A percentile compares a stretch with the other conserved stretches of the same genome.
Evolutionary conservation across 78 protist genomes (phyloP).

Genomic region (Dictyostelium purpureum): DNA sequence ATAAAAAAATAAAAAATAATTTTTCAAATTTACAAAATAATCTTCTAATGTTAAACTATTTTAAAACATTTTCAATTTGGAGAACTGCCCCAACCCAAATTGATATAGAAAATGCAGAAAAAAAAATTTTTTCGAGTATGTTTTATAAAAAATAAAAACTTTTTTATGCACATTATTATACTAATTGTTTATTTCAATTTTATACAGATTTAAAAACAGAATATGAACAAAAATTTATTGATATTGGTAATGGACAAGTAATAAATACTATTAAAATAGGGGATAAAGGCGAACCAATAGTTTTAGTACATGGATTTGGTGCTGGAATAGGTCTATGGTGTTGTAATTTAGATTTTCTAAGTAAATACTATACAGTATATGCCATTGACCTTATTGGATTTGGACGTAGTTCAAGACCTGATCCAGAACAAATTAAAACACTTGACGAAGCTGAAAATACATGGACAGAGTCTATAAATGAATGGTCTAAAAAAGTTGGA

Average conservation of each 20-base stretch:
- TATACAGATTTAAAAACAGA: background rate
- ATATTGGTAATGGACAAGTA: conserved; percentile 45
- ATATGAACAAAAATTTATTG: conserved; percentile 43
- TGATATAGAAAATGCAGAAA: conserved; percentile 13
- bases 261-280: conserved; percentile 52
- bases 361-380: conserved; percentile 62
- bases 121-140: background rate
- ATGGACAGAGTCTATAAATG: conserved; percentile 30
- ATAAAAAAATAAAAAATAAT: too few relatives aligned
- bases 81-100: background rate
- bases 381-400: conserved; percentile 72
- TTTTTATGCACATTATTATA: background rate
- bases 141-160: background rate
- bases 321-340: conserved; percentile 72
- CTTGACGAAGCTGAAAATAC: conserved; percentile 49
- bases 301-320: conserved; percentile 65
- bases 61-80: background rate
- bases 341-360: conserved; percentile 41
- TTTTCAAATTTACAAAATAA: too few relatives aligned
- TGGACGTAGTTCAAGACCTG: conserved; percentile 65
- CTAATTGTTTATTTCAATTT: background rate
- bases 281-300: conserved; percentile 58
- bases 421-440: background rate
- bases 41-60: background rate
- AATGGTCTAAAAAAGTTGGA: conserved; percentile 48